Conservation (phyloP, 2,329 filamentous ascomycete genomes). For the Fusarium ramigenum region DNA sequence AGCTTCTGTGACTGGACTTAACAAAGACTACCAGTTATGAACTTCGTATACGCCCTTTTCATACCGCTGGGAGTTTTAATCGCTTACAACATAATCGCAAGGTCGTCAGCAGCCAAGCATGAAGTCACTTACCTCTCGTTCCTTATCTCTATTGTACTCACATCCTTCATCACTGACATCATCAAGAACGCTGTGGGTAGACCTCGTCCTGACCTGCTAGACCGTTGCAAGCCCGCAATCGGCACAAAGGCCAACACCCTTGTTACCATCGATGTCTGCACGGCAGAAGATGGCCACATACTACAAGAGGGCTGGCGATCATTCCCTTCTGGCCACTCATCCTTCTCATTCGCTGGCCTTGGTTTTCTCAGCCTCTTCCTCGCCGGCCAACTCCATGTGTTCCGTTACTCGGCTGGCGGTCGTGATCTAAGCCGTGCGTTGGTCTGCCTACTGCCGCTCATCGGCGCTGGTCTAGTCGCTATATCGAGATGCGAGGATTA, state of each 20-base stretch:
- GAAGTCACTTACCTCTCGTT: slow-evolving; percentile 88
- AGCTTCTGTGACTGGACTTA: not conserved
- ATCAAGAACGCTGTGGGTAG: slow-evolving; percentile 89
- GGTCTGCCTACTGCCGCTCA: slow-evolving; percentile 65
- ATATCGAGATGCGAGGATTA: slow-evolving; percentile 77
- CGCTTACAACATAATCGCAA: slow-evolving; percentile 69
- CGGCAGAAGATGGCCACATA: slow-evolving; percentile 71
- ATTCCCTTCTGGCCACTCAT: slow-evolving; percentile 83
- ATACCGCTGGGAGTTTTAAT: slow-evolving; percentile 75
- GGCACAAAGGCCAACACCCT: slow-evolving; percentile 61
- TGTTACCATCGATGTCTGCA: slow-evolving; percentile 76
- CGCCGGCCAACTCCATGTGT: slow-evolving; percentile 72
- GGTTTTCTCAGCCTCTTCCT: slow-evolving; percentile 78
- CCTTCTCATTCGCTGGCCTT: slow-evolving; percentile 81
- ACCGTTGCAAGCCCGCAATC: slow-evolving; percentile 78
- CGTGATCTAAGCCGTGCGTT: slow-evolving; percentile 66
- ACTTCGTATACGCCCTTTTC: slow-evolving; percentile 80
- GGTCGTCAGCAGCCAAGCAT: slow-evolving; percentile 77
- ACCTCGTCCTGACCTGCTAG: slow-evolving; percentile 70
- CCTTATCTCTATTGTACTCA: slow-evolving; percentile 77
- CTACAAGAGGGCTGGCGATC: slow-evolving; percentile 87
- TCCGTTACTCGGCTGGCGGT: slow-evolving; percentile 54
- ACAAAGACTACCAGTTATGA: slow-evolving; percentile 62
- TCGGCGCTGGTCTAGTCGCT: slow-evolving; percentile 73
- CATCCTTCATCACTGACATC: slow-evolving; percentile 85